phyloP scores from a whole-genome alignment of 306 rosid species.

The Medicago truncatula region DNA sequence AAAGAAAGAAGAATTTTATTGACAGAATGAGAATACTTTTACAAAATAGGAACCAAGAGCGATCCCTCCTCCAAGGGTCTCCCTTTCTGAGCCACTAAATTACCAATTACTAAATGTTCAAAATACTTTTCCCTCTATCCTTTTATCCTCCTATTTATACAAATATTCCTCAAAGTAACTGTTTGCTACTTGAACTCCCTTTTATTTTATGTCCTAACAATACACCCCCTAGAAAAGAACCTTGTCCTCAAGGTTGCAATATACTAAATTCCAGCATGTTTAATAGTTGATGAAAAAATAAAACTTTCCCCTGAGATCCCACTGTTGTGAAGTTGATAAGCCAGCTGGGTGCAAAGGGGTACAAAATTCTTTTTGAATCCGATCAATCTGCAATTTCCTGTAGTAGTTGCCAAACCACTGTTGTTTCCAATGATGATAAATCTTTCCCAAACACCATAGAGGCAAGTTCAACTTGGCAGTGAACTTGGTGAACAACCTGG shows the following conservation, averaged over 20 bases:
- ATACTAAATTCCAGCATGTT: background rate
- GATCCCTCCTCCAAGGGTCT: background rate
- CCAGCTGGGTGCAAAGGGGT: background rate
- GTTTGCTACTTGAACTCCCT: background rate
- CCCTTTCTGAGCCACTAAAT: constrained; percentile 1
- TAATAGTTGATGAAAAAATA: background rate
- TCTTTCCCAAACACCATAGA: background rate
- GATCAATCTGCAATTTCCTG: background rate
- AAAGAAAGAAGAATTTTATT: too few relatives aligned
- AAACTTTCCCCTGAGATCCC: background rate
- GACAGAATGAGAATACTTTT: too few relatives aligned
- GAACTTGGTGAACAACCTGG: background rate
- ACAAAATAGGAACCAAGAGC: background rate
- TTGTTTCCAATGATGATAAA: background rate
- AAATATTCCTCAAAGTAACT: background rate
- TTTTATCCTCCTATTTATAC: background rate
- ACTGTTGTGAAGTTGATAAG: background rate
- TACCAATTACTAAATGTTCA: background rate
- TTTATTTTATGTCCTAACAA: constrained; percentile 2
- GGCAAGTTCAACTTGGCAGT: background rate
- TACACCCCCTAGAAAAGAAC: background rate
- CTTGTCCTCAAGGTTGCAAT: background rate
- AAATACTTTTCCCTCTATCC: background rate
- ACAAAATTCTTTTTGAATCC: background rate
- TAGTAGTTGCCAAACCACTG: background rate